Evolutionary conservation across 208 protist genomes (phyloP).

Genomic region (Leishmania aethiopica): DNA sequence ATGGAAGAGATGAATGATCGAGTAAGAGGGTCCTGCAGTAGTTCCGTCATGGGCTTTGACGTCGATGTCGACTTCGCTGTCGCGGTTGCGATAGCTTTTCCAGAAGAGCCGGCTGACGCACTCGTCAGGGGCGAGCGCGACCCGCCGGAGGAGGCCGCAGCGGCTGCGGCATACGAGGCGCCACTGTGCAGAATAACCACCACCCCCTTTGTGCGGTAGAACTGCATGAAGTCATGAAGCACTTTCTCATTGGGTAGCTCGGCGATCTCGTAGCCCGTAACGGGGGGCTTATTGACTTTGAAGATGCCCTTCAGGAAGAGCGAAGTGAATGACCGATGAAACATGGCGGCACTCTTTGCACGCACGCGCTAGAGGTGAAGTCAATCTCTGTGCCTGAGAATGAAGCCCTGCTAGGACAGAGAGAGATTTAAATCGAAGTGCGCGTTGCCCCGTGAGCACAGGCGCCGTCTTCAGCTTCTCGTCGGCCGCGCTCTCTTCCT

Average conservation of each 20-base stretch:
- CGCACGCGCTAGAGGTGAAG: neutral
- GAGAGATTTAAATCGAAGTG: neutral
- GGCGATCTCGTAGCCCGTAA: constrained; percentile 82
- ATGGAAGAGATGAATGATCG: constrained; percentile 82
- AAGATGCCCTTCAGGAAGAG: constrained; percentile 71
- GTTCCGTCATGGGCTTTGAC: constrained; percentile 10
- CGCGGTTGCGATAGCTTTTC: neutral
- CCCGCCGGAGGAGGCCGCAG: constrained; percentile 2
- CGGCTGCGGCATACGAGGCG: constrained; percentile 9
- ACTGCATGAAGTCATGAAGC: constrained; percentile 66
- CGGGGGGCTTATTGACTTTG: constrained; percentile 69
- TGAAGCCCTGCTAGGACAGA: neutral
- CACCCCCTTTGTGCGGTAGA: constrained; percentile 64
- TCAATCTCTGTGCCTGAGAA: neutral
- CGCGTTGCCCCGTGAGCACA: neutral
- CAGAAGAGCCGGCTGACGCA: neutral
- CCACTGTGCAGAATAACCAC: constrained; percentile 76
- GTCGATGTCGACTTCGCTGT: neutral
- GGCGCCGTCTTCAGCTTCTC: neutral
- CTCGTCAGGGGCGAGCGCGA: constrained; percentile 15
- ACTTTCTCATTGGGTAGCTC: constrained; percentile 84
- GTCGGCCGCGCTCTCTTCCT: neutral
- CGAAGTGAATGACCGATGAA: constrained; percentile 17
- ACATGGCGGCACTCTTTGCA: neutral
- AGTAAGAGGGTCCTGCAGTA: constrained; percentile 62